phyloP scores from a whole-genome alignment of 2,329 filamentous ascomycete genomes.

The Alternaria hordeiaustralica region DNA sequence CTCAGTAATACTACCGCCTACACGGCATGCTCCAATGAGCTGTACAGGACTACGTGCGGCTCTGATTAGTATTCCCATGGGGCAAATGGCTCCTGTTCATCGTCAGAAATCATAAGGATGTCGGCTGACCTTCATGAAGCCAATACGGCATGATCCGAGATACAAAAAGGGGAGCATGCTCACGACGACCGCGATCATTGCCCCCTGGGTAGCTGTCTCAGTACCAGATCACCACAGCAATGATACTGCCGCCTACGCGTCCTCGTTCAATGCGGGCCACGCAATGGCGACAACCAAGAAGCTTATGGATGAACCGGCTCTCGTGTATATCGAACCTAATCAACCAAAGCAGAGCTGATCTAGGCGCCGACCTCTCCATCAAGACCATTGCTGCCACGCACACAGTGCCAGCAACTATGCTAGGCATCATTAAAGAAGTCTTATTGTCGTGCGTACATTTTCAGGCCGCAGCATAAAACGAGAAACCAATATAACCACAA shows the following conservation, averaged over 20 bases:
- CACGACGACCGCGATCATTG: neutral
- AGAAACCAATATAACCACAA: neutral
- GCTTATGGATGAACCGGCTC: neutral
- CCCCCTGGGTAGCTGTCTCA: neutral
- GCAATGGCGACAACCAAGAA: neutral
- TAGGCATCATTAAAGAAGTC: neutral
- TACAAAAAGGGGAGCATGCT: neutral
- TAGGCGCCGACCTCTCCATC: neutral
- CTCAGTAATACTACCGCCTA: constrained; percentile 4
- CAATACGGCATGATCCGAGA: neutral
- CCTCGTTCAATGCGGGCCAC: neutral
- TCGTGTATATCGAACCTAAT: neutral
- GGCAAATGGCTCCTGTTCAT: neutral
- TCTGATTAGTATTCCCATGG: neutral
- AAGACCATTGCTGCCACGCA: neutral
- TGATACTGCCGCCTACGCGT: neutral
- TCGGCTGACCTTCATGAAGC: neutral
- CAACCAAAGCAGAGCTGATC: neutral
- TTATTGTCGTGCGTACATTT: neutral
- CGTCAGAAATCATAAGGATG: neutral
- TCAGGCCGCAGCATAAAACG: neutral
- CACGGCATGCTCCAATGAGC: neutral
- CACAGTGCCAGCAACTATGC: neutral
- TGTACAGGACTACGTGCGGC: neutral
- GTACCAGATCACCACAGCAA: neutral